Evolutionary conservation across 2,329 filamentous ascomycete genomes (phyloP).

Genomic region (Aspergillus ochraceoroseus): DNA sequence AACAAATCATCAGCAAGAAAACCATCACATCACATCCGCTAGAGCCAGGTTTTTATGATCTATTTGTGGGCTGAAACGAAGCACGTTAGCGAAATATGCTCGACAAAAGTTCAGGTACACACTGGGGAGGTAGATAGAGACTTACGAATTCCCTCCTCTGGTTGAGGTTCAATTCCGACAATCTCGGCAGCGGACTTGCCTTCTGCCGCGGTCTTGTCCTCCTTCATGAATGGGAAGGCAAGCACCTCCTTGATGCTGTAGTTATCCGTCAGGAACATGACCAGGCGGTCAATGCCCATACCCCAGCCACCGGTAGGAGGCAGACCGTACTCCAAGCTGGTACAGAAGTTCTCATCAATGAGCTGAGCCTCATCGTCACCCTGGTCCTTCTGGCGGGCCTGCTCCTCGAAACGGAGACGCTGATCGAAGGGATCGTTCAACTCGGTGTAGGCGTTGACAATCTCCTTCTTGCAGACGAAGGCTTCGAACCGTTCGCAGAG

Average conservation of each 20-base stretch:
- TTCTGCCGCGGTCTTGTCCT: constrained; percentile 56
- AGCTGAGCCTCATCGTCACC: constrained; percentile 96
- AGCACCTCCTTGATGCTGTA: constrained; percentile 95
- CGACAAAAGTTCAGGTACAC: neutral
- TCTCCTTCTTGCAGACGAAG: constrained; percentile 96
- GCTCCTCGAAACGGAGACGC: constrained; percentile 85
- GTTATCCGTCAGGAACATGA: constrained; percentile 94
- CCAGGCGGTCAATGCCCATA: constrained; percentile 88
- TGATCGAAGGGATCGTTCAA: constrained; percentile 97
- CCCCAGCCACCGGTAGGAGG: constrained; percentile 95
- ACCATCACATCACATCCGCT: no score
- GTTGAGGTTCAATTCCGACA: constrained; percentile 54
- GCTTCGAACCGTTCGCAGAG: constrained; percentile 96
- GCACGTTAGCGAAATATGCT: constrained; percentile 24
- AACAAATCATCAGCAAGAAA: constrained; percentile 23
- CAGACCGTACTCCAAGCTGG: constrained; percentile 80
- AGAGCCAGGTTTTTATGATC: constrained; percentile 13
- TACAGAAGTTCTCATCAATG: constrained; percentile 93
- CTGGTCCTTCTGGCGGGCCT: constrained; percentile 90
- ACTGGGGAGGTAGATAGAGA: constrained; percentile 5
- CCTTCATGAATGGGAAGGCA: constrained; percentile 98
- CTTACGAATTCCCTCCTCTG: constrained; percentile 57
- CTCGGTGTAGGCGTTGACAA: constrained; percentile 95
- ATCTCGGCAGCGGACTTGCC: constrained; percentile 57
- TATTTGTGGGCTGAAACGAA: constrained; percentile 34